Evolutionary conservation across 2,329 filamentous ascomycete genomes (phyloP), one percentile per base, ranked within the genome.

Genomic region (Xylaria sp.): DNA sequence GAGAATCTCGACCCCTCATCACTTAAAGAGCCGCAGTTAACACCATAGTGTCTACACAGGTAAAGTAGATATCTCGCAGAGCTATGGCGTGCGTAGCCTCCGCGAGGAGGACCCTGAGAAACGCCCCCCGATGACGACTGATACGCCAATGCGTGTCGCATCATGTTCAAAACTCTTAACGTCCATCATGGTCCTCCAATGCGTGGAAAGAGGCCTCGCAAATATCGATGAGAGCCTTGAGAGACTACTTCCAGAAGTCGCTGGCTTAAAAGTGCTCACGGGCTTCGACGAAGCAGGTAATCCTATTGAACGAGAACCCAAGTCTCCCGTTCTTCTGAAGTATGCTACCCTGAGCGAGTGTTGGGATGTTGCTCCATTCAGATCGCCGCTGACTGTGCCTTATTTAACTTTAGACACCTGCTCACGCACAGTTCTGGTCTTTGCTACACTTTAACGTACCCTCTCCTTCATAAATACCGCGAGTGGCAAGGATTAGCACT

Each of bases 161-260:
- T 71, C 64, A 15, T 64, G 64, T 62, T 64, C 64, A 20, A 72
- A 71, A 60, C 41, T 72, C 23, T n/a, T 71, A 4, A 67, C 71
- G 4, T 71, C 64, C 15, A 67, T 72, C 39, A 72, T 72, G 68
- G 71, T 69, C 43, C 64, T 69, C 2, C 68, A 71, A 31, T 69
- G 66, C 33, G 66, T 71, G 1, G 71, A 72, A 31, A 12, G 31
- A 54, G 70, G 71, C 6, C 68, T 71, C 9, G 66, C 31, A 8
- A 49, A 56, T 43, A 31, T 66, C 13, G 66, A 72, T 2, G 66
- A 71, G n/a, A 25, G 13, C 6, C 56, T 71, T 13, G 66, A 69
- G 39, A 69, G 23, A 33, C 46, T 72, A 2, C 71, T 71, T 33
- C 71, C 69, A 8, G 71, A 71, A 33, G 59, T 71, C 2, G 71